Base-by-base conservation (phyloP, 345 rosid species). In the Populus deltoides region DNA sequence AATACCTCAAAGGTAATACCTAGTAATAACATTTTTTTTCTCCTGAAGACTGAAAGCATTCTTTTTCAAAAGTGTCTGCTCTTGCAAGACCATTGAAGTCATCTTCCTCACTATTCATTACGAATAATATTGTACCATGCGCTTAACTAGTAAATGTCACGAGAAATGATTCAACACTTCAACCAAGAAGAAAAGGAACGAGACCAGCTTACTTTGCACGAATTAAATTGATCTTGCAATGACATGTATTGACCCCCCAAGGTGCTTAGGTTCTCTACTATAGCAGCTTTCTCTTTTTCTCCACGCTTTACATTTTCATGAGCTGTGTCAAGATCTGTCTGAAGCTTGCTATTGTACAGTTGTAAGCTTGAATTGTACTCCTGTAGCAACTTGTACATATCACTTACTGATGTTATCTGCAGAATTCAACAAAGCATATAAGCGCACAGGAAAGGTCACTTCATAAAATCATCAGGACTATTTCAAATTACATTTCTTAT, bases 301-400 rank as follows among this genome's bases (percentile, higher is more conserved):
- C 92, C 92, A 9, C 90, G 92, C 82, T 91, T 96, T 70, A 91
- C 81, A 62, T 83, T 86, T 81, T 92, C 99, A 2, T 88, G 94
- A 70, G 98, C 92, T 78, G 89, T 77, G 70, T 90, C 95, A 77
- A 96, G 91, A 80, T 96, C 99, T n/a, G 88, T 86, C 87, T 96
- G 99, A 68, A 96, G 98, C 77, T 93, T 96, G 85, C 90, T 88
- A 73, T 96, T 96, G 77, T 96, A 96, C 65, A 88, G 89, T 85
- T 96, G 99, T 85, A 96, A 86, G 88, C 99, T 93, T 72, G 97
- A 87, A 79, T 96, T 96, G 82, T 93, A 96, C 82, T 96, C 99
- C 81, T 92, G 99, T 69, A 96, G 77, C 67, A 92, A 89, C 88
- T 91, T 92, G 90, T 96, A 96, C 98, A 96, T 96, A 80, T 96